Base-by-base conservation (phyloP, 2,329 filamentous ascomycete genomes). In the Talaromyces islandicus region DNA sequence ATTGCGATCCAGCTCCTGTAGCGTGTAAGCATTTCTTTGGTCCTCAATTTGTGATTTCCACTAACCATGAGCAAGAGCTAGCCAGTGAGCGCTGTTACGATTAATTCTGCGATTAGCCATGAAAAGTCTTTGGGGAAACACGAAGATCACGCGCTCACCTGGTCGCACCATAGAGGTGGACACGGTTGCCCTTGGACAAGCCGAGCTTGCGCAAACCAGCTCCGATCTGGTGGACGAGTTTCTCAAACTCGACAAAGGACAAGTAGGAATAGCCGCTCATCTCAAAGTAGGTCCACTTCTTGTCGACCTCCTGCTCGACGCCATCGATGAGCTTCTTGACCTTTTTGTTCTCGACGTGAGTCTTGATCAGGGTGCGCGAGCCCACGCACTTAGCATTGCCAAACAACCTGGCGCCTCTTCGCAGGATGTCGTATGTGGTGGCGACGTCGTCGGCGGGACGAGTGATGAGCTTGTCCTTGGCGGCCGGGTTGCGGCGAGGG, bases 211-310 rank as follows among this genome's bases (percentile, higher is more conserved):
- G 85, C 74, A 95, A 78, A 60, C 88, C 92, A 24, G 86, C 82
- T 58, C 90, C 92, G 19, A 92, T 77, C 66, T 89, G 81, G 60
- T 89, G 78, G 54, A 87, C 83, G 64, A 86, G 81, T 69, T 85
- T 81, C 76, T 90, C 85, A 71, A 93, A 94, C 77, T 96, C 88
- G 69, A 83, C 81, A 77, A 92, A 95, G 67, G 86, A 91, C 70
- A 88, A 80, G 80, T 87, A 96, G 51, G 83, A 81, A 79, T 89
- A 96, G 54, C 81, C 80, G 63, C 88, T 88, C 66, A 95, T 85
- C 81, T 96, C 92, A 67, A 91, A 95, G 77, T 87, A 95, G 57
- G 88, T 87, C 92, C 92, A 96, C 74, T 93, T 85, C 85, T 96
- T 96, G 64, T 95, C 90, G 35, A 94, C 85, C 77, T 92, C 85